Percentiles rank a stretch among this genome's conserved stretches.
These are phyloP conservation scores for Nicotiana obtusifolia DNA, from an alignment of 257 asterid species.

Conservation along the genomic window DNA sequence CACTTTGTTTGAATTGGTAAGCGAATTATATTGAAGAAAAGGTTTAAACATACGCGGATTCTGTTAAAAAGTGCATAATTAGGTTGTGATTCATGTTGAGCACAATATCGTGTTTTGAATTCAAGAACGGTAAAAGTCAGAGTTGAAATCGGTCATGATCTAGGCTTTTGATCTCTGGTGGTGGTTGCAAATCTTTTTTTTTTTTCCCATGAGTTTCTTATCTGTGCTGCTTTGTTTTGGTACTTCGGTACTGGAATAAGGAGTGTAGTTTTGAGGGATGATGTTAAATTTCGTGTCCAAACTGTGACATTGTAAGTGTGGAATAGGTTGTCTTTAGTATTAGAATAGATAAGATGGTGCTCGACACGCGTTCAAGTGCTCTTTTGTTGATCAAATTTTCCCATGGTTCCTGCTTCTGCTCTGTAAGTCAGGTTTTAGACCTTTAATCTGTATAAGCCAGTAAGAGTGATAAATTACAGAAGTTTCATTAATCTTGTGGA, in stretches of 20 bases:
- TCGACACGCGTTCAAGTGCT: no score
- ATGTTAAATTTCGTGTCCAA: no score
- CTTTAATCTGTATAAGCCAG: no score
- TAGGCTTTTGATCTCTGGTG: neutral
- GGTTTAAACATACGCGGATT: neutral
- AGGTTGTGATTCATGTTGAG: neutral
- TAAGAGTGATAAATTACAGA: no score
- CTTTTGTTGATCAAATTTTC: no score
- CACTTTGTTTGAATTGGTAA: neutral
- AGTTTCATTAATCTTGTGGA: no score
- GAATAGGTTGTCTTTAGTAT: no score
- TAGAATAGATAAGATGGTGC: no score
- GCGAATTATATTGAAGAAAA: neutral
- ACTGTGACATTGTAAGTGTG: no score
- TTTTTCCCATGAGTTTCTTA: neutral
- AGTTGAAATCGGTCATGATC: neutral
- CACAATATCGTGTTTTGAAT: neutral
- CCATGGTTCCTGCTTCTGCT: no score
- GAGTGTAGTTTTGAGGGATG: no score
- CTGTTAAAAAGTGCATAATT: neutral
- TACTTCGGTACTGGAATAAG: neutral
- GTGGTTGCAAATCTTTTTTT: neutral
- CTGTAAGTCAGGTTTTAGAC: no score
- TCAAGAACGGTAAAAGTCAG: neutral
- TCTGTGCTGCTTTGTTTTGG: neutral